phyloP scores from a whole-genome alignment of 1,284 basidiomycete genomes.

The Irpex rosettiformis region DNA sequence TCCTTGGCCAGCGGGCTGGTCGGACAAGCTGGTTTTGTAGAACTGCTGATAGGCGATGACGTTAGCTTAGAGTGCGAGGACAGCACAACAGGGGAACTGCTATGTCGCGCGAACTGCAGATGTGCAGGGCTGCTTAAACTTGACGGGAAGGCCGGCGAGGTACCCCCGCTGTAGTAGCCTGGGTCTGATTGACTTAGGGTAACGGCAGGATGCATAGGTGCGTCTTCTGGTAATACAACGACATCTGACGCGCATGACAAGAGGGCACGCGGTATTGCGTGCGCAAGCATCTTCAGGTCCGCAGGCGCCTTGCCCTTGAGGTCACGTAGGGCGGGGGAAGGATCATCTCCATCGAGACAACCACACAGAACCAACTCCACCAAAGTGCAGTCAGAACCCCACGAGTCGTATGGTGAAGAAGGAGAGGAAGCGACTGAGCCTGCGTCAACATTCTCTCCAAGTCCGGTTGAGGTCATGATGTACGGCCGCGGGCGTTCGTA shows the following conservation, averaged over 20 bases:
- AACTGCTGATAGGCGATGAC: background rate
- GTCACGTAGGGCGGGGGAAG: background rate
- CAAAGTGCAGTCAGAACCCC: constrained; percentile 29
- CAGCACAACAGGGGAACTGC: background rate
- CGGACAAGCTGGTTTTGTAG: background rate
- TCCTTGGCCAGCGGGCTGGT: constrained; percentile 11
- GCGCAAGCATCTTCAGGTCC: background rate
- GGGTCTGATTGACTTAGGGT: constrained; percentile 17
- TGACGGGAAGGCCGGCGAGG: background rate
- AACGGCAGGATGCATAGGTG: constrained; percentile 7
- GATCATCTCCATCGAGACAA: constrained; percentile 27
- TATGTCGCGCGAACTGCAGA: background rate
- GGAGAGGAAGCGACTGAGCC: constrained; percentile 10
- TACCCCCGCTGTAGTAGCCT: background rate
- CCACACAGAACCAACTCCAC: constrained; percentile 35
- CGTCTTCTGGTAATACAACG: constrained; percentile 15
- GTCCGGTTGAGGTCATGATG: constrained; percentile 30
- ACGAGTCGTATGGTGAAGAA: constrained; percentile 14
- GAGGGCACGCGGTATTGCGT: constrained; percentile 12
- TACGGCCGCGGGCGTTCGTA: constrained; percentile 30
- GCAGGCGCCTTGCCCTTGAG: background rate
- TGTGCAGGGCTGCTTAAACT: background rate
- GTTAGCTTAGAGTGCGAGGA: background rate
- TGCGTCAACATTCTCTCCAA: constrained; percentile 25
- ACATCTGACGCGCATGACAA: constrained; percentile 16